phyloP scores from a whole-genome alignment of 2,329 filamentous ascomycete species.

The Claviceps humidiphila region DNA sequence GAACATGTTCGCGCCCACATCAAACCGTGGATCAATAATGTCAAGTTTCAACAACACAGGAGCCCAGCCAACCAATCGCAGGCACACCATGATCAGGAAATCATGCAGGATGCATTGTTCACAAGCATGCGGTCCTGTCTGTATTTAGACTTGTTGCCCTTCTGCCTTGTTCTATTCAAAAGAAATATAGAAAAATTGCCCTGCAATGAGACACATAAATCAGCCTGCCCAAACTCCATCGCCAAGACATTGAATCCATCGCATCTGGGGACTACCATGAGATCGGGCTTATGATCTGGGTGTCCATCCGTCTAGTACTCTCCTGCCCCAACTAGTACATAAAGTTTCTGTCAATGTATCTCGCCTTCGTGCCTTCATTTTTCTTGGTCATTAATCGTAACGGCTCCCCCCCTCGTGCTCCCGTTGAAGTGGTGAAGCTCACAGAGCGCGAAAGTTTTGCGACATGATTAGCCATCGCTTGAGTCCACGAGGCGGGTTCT shows the following conservation, averaged over 20 bases:
- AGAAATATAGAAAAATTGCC: background rate
- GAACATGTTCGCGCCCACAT: background rate
- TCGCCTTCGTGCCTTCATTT: background rate
- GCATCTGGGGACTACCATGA: background rate
- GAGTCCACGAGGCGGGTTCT: conserved; percentile 37
- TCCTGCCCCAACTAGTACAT: too few species aligned
- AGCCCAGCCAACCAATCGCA: background rate
- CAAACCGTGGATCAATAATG: background rate
- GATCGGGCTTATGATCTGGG: background rate
- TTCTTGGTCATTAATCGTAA: conserved; percentile 3
- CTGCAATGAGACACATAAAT: background rate
- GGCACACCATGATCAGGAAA: background rate
- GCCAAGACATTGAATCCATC: background rate
- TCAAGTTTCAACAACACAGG: background rate
- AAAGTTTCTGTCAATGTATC: background rate
- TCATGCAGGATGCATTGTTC: too few species aligned
- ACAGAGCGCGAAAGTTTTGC: conserved; percentile 55
- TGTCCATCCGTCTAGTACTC: background rate
- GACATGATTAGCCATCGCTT: conserved; percentile 55
- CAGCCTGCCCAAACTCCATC: background rate
- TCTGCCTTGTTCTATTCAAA: background rate
- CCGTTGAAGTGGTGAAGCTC: conserved; percentile 4
- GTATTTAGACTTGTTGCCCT: background rate
- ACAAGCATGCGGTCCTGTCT: too few species aligned
- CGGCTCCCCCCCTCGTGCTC: background rate